Base-by-base conservation (phyloP, 805 yeast genomes). In the Candida yuanshanica region DNA sequence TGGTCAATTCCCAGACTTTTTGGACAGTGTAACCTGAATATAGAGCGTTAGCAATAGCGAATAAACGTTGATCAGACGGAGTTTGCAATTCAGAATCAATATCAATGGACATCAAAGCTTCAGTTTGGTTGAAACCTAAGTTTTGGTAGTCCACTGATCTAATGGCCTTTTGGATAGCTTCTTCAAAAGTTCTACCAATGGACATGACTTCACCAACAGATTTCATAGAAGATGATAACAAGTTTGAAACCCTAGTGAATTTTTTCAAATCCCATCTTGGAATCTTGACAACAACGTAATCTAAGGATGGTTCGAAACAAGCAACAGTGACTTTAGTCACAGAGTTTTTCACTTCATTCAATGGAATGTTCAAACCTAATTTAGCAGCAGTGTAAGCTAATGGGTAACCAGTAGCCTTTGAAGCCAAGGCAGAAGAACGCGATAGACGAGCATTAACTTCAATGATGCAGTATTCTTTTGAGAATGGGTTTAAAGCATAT, bases 161-260 rank as follows among this genome's bases (percentile, higher is more conserved):
- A 52, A 93, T 89, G 43, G 98, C 99, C 69, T 91, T 91, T 66
- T 93, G 99, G 50, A 91, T 86, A 9, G 97, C 95, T 64, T 91
- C 99, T 67, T 91, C 99, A 53, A 91, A 91, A 21, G 95, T 91
- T 65, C 99, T 77, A 59, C 99, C 99, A 59, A 91, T 87, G 52
- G 91, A 77, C 99, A 91, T 91, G 39, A 93, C 98, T 66, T 91
- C 99, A 72, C 99, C 99, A 51, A 91, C 98, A 47, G 97, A 89
- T 69, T 91, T 91, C 99, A 91, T 91, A 23, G 96, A 80, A 2
- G 97, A 89, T 9, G 93, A 83, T 54, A 91, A 77, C 62, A 81
- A 74, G 39, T 86, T 81, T 17, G 95, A 84, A 29, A 91, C 98
- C 63, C 96, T 77, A 47, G 91, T 86, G 69, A 91, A 91, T 69